These are phyloP conservation scores for Heliamphora exappendiculata DNA, from an alignment of 148 eudicot species.

Conservation along the genomic window DNA sequence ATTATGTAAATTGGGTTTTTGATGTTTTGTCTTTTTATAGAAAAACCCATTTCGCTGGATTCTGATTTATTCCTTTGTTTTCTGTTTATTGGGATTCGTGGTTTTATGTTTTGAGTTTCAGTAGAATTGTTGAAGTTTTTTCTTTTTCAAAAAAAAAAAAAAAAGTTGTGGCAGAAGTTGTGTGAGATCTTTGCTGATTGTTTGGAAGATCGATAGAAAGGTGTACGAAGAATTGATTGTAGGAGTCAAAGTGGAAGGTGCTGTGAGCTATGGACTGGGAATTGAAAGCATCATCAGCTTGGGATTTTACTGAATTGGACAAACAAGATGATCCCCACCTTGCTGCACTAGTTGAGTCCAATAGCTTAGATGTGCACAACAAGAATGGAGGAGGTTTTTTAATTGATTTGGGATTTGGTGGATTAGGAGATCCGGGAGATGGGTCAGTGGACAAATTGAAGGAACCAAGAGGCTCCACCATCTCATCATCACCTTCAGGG, in stretches of 20 bases:
- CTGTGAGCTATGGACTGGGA: slow-evolving; percentile 27
- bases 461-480: slow-evolving; percentile 3
- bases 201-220: not conserved
- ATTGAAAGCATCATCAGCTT: slow-evolving; percentile 18
- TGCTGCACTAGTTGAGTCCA: slow-evolving; percentile 2
- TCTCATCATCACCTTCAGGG: slow-evolving; percentile 18
- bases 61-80: too few species aligned
- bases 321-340: slow-evolving; percentile 8
- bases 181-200: slow-evolving; percentile 8
- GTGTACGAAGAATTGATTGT: not conserved
- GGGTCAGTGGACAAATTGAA: slow-evolving; percentile 11
- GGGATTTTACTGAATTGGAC: slow-evolving; percentile 21
- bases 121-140: not conserved
- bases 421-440: slow-evolving; percentile 12
- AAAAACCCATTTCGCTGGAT: too few species aligned
- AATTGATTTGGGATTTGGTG: slow-evolving; percentile 14
- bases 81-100: not conserved
- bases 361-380: slow-evolving; percentile 9
- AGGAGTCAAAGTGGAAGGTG: slow-evolving; percentile 2
- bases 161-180: not conserved
- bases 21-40: too few species aligned
- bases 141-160: not conserved
- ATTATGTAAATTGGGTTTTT: too few species aligned
- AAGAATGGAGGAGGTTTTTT: slow-evolving; percentile 18
- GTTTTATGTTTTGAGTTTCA: not conserved